These are phyloP conservation scores for Rosa hybrid DNA, from an alignment of 331 rosid genomes.

Conservation along the genomic window DNA sequence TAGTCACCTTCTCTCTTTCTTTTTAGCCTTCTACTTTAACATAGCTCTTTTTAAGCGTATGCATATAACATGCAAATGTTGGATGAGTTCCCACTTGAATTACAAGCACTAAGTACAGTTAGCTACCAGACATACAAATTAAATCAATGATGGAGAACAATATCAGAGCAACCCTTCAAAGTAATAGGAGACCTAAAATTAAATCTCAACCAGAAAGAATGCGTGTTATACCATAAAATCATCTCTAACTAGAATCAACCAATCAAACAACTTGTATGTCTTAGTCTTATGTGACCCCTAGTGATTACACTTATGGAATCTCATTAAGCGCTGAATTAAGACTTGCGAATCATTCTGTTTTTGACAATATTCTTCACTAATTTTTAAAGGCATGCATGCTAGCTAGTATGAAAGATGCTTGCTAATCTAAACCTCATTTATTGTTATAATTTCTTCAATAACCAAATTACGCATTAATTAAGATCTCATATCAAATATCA, in stretches of 20 bases:
- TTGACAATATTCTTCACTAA: not conserved
- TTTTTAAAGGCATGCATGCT: not conserved
- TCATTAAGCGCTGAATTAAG: not conserved
- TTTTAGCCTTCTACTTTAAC: slow-evolving; percentile 1
- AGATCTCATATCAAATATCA: not conserved
- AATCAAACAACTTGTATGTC: not conserved
- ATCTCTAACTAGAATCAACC: not conserved
- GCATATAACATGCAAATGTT: slow-evolving; percentile 14
- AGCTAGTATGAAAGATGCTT: not conserved
- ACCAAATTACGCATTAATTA: not conserved
- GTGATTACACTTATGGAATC: not conserved
- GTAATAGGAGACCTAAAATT: slow-evolving; percentile 3
- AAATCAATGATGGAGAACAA: not conserved
- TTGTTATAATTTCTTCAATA: not conserved
- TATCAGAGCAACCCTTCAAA: not conserved
- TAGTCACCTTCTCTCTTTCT: slow-evolving; percentile 20
- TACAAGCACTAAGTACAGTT: not conserved
- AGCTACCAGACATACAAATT: not conserved
- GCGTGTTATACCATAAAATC: slow-evolving; percentile 8
- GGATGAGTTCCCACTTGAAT: not conserved
- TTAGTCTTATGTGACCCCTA: not conserved
- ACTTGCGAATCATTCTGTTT: not conserved
- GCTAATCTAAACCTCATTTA: not conserved
- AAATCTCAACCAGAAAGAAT: slow-evolving; percentile 8
- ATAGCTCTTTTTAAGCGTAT: not conserved